These are phyloP conservation scores for Penicillium rolfsii DNA, from an alignment of 2,329 filamentous ascomycete species.

Conservation along the genomic window DNA sequence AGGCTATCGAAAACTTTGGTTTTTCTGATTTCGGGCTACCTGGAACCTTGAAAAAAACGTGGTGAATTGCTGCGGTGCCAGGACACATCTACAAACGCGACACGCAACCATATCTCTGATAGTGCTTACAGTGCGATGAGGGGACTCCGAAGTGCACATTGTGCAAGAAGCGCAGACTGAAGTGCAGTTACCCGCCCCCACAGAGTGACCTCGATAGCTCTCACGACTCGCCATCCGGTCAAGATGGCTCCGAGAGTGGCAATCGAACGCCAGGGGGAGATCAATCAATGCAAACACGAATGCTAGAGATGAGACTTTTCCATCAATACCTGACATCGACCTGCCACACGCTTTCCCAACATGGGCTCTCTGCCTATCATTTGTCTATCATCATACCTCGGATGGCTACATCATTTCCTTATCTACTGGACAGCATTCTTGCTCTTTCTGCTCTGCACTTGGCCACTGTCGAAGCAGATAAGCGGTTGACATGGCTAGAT, in stretches of 20 bases:
- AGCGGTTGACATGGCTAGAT: slow-evolving; percentile 37
- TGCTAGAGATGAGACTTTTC: slow-evolving; percentile 43
- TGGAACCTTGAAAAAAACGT: not conserved
- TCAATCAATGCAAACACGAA: slow-evolving; percentile 27
- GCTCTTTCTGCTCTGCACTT: slow-evolving; percentile 51
- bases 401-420: slow-evolving; percentile 48
- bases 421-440: slow-evolving; percentile 50
- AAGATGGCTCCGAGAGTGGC: slow-evolving; percentile 25
- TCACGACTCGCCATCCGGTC: slow-evolving; percentile 22
- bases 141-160: slow-evolving; percentile 40
- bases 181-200: slow-evolving; percentile 40
- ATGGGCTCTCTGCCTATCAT: slow-evolving; percentile 36
- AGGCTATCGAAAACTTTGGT: not conserved
- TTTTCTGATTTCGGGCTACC: not conserved
- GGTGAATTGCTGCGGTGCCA: not conserved
- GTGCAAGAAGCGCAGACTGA: slow-evolving; percentile 42
- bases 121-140: slow-evolving; percentile 41
- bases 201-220: slow-evolving; percentile 32
- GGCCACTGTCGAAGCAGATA: slow-evolving; percentile 42
- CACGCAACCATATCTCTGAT: not conserved
- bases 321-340: slow-evolving; percentile 46
- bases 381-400: slow-evolving; percentile 41
- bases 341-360: slow-evolving; percentile 38
- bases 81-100: not conserved
- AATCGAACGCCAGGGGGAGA: slow-evolving; percentile 15